Base-by-base conservation (phyloP, 805 yeast genomes). In the Candida sonorensis region DNA sequence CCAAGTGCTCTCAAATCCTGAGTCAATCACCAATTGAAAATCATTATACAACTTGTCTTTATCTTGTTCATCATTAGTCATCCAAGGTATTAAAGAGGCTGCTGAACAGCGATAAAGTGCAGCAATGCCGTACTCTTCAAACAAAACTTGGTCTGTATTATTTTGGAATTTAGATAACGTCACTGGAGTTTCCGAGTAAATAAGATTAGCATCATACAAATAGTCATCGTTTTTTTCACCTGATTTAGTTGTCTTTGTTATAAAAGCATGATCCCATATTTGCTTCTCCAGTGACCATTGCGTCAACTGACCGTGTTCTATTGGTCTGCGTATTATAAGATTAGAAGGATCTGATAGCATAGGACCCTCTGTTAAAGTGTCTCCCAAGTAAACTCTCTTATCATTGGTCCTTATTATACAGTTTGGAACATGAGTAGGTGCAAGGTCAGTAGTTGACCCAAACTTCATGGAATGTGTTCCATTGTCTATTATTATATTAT, bases 221-320 rank as follows among this genome's bases (percentile, higher is more conserved):
- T 71, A 51, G 4, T 66, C 71, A 34, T 57, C 50, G 20, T 57
- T 59, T 11, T 37, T 37, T 15, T 21, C 22, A 6, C 16, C 7
- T 42, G 65, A 59, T 21, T 44, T 29, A 21, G 45, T 67, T 28
- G 64, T 69, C 13, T 15, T 5, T 12, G 26, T 23, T 4, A 41
- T 29, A 51, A 86, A 66, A 5, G 80, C 69, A 42, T 81, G 75
- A 54, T 92, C 97, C 98, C 97, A 92, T 2, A 92, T 70, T 15
- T 81, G 79, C 47, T 81, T 81, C 51, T 92, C 87, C 2, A 83
- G 61, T 41, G 85, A 95, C 98, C 97, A 92, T 23, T 90, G 84
- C 0, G 79, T 76, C 31, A 92, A 61, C 44, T 88, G 94, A 3
- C 97, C 97, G 44, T 80, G 77, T 41, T 87, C 96, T 36, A 76